Base-by-base conservation (phyloP, 2,329 filamentous ascomycete species). In the Pezicula neosporulosa region DNA sequence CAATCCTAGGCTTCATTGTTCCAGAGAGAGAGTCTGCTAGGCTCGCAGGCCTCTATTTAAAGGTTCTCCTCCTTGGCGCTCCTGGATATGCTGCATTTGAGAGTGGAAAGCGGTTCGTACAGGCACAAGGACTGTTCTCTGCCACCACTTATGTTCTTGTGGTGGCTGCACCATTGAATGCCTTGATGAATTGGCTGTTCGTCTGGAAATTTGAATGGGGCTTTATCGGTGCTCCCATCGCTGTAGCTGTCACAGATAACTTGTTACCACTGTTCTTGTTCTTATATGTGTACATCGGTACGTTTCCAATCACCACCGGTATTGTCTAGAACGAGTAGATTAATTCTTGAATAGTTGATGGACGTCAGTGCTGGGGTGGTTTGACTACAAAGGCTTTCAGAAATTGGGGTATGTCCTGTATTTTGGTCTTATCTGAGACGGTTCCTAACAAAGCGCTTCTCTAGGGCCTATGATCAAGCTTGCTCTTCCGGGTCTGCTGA, bases 401-500 rank as follows among this genome's bases (percentile, higher is more conserved):
- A 33, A 93, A 93, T 65, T 94, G 89, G 89, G 76, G 63, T 63
- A 53, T 39, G 59, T 52, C 13, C 56, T 44, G 7, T 24, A 7
- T 10, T n/a, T 46, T 35, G 13, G 5, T 45, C 16, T n/a, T 13
- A 9, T n/a, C 7, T 35, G n/a, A 13, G 24, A 27, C 45, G 28
- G 2, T 27, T 30, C 18, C 36, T 27, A 24, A 46, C 16, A 50
- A 13, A 53, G 62, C 52, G 61, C 12, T 27, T 30, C 6, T 8
- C 12, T 76, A 66, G 63, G 77, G 2, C 86, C 86, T 8, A 95
- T 96, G 93, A 82, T 97, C 61, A 83, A 84, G 44, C 85, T 97
- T 36, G 90, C 93, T 0, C 74, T 97, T 12, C 92, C 93, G 0
- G 93, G 93, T 1, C 84, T 97, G 67, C 75, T 96, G 58, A 97